Base-by-base conservation (phyloP, 441 rosid species). In the Populus hybrid region DNA sequence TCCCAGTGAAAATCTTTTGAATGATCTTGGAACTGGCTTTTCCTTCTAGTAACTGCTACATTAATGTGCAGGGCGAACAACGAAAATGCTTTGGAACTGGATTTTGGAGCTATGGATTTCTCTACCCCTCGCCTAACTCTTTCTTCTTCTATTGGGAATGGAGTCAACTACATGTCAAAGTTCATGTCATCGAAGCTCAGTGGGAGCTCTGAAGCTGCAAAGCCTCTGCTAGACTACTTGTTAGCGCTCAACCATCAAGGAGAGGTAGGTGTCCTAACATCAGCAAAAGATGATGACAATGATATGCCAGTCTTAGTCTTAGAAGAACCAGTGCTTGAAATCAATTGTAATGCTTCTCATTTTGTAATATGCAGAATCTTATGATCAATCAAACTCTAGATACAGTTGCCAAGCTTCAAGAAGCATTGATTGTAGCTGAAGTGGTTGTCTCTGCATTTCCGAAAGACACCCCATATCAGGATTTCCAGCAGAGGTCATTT, bases 81-180 rank as follows among this genome's bases (percentile, higher is more conserved):
- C 79, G 98, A 88, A 64, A 84, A 89, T 78, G 87, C 94, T 61
- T 79, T 95, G 81, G 98, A 93, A 71, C 80, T 95, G 77, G 98
- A 95, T 82, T 95, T 95, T 74, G 93, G 90, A 74, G 88, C 97
- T 0, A 76, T 90, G 28, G 94, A 95, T 68, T 89, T 86, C 87
- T 84, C 91, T 29, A 83, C 87, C 56, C 94, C 98, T 72, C 86
- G 64, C 53, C 86, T 93, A 78, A 86, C 84, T 7, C 91, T 95
- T 59, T 82, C 98, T 80, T 87, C 95, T 72, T 92, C 96, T 2
- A 87, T 93, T 69, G 99, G 98, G 40, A 90, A 95, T 33, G 99
- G 99, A 72, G 76, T 82, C 69, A 84, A 80, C 69, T 90, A 85
- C 84, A 85, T 90, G 77, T 86, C 94, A 20, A 95, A 89, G 86